Conservation (phyloP, 2,329 filamentous ascomycete species). For the Parasarocladium wereldwijsianum region DNA sequence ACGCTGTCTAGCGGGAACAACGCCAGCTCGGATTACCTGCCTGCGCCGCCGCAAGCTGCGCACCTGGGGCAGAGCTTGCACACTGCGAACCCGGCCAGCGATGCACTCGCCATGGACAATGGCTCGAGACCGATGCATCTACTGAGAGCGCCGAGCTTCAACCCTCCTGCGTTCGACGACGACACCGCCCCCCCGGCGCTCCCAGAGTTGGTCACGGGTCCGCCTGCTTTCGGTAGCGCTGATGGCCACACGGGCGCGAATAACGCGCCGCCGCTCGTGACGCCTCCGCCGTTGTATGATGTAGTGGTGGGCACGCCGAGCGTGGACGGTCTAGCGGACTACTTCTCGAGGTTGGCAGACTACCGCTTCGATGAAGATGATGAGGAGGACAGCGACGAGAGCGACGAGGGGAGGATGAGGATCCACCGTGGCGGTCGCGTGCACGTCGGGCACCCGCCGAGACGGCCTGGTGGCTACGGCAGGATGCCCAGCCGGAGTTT, state of each 20-base stretch:
- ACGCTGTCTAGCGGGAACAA: constrained; percentile 26
- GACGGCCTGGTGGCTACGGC: constrained; percentile 38
- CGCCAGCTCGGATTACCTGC: constrained; percentile 20
- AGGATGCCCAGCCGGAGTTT: constrained; percentile 40
- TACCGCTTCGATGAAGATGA: constrained; percentile 37
- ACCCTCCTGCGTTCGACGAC: constrained; percentile 75
- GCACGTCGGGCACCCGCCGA: constrained; percentile 37
- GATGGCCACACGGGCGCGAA: not conserved
- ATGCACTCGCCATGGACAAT: constrained; percentile 5
- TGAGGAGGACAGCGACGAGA: constrained; percentile 28
- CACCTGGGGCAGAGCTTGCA: constrained; percentile 29
- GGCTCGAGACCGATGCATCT: constrained; percentile 67
- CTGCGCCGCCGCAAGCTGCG: constrained; percentile 39
- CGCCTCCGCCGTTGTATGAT: constrained; percentile 77
- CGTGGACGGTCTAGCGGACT: constrained; percentile 64
- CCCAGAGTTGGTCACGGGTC: constrained; percentile 12
- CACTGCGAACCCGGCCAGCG: constrained; percentile 16
- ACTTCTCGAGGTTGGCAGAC: constrained; percentile 67
- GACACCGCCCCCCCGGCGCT: constrained; percentile 32
- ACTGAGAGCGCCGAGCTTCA: constrained; percentile 69
- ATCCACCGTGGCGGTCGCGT: constrained; percentile 39
- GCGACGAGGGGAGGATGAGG: constrained; percentile 26
- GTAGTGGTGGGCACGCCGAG: constrained; percentile 55
- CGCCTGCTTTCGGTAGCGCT: constrained; percentile 6
- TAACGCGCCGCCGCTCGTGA: constrained; percentile 32